Base-by-base conservation (phyloP, 139 green algal species). In the Micractinium sp. region DNA sequence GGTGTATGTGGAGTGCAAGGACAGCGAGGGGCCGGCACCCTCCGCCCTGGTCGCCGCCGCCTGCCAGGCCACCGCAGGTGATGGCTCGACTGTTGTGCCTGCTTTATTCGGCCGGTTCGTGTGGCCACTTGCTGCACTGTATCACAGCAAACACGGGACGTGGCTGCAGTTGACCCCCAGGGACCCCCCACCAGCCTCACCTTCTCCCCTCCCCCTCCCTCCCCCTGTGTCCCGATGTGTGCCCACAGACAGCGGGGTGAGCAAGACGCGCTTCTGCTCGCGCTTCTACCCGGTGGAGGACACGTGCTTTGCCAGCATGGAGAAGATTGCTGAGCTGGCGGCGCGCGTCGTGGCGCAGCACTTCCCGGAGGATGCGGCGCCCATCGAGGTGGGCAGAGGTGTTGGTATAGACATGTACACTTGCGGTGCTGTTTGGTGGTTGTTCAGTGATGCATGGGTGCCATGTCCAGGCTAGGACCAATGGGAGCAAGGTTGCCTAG, bases 221-320 rank as follows among this genome's bases (percentile, higher is more conserved):
- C 47, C 47, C 47, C 47, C 47, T 9, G n/a, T n/a, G n/a, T 56
- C 47, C 9, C 47, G 9, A 56, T 56, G 47, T 9, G 47, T 56
- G 47, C 47, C n/a, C n/a, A 9, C 47, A 56, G 47, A 56, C 47
- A 56, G 47, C 47, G 47, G 47, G 7, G 9, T 9, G 7, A 56
- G 47, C 79, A 79, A 82, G 41, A 92, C 85, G 38, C 89, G 91
- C 75, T 85, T 93, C 33, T 94, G 91, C 91, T 85, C 87, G 41
- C 88, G 93, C 67, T 92, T 95, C 47, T 92, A 91, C 63, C 93
- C 93, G 3, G 75, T 95, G 36, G 89, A 95, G 77, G 33, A 81
- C 31, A 81, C 88, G 14, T 93, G 92, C 66, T 86, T 88, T 25
- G 90, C 93, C 47, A 86, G 76, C 27, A 39, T 95, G 80, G 92